phyloP scores from a whole-genome alignment of 208 protist genomes.

The Acanthamoeba sp. region DNA sequence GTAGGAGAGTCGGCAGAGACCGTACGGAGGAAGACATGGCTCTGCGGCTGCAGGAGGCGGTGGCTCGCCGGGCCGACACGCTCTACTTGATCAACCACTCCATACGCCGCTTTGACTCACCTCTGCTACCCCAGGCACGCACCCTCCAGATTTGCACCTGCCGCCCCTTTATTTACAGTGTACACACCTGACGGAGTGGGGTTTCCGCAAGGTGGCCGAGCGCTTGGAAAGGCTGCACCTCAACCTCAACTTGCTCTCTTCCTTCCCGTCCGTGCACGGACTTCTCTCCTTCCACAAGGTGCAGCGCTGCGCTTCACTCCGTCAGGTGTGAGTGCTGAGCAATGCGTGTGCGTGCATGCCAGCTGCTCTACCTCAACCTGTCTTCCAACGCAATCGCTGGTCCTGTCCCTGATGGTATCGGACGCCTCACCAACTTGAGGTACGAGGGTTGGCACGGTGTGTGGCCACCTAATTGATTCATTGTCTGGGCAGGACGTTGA shows the following conservation, averaged over 20 bases:
- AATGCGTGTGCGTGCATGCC: background rate
- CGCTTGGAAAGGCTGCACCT: background rate
- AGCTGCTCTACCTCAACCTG: background rate
- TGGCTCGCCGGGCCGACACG: background rate
- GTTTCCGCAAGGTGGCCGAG: background rate
- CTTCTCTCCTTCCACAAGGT: slow-evolving; percentile 46
- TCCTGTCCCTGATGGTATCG: background rate
- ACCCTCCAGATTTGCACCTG: background rate
- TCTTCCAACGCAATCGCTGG: background rate
- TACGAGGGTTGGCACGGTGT: background rate
- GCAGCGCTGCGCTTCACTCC: background rate
- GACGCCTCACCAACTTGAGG: background rate
- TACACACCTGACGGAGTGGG: background rate
- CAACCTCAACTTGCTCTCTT: slow-evolving; percentile 22
- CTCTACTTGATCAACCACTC: slow-evolving; percentile 37
- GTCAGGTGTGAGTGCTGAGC: background rate
- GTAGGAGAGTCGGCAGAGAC: background rate
- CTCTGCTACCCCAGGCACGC: background rate
- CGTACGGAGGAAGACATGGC: background rate
- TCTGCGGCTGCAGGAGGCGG: background rate
- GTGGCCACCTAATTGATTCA: background rate
- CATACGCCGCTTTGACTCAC: background rate
- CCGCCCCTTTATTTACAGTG: no score
- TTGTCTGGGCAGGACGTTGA: background rate
- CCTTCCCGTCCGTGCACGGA: background rate